These are phyloP conservation scores for Hordeum marinum DNA, from an alignment of 176 grass and related monocot genomes.

Conservation along the genomic window DNA sequence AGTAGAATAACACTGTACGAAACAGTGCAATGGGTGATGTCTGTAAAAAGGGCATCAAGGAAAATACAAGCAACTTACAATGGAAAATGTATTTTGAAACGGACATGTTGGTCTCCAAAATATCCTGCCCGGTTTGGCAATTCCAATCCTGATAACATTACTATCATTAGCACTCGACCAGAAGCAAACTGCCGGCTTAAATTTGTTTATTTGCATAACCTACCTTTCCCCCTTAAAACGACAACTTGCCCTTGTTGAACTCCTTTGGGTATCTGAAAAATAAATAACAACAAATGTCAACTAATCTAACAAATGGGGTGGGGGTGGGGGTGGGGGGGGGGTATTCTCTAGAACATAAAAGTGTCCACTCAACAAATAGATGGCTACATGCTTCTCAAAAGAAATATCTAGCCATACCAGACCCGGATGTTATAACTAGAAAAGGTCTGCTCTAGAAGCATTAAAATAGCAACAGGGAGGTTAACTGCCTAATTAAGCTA, in stretches of 20 bases:
- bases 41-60: background rate
- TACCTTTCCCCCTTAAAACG: constrained; percentile 97
- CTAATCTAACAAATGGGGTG: background rate
- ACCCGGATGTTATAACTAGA: constrained; percentile 8
- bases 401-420: background rate
- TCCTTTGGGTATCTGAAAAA: constrained; percentile 83
- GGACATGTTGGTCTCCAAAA: constrained; percentile 76
- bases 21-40: background rate
- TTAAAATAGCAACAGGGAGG: background rate
- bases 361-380: background rate
- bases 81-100: constrained; percentile 79
- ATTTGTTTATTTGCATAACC: constrained; percentile 7
- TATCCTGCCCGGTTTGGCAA: constrained; percentile 61
- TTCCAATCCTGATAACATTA: constrained; percentile 76
- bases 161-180: constrained; percentile 36
- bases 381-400: background rate
- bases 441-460: background rate
- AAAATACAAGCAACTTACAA: constrained; percentile 67
- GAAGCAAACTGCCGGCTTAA: background rate
- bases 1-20: background rate
- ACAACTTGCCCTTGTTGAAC: constrained; percentile 73
- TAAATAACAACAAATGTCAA: constrained; percentile 16
- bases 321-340: too few relatives aligned
- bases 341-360: constrained; percentile 4
- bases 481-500: background rate